Base-by-base conservation (phyloP, 2,329 filamentous ascomycete genomes). In the Colletotrichum shisoi region DNA sequence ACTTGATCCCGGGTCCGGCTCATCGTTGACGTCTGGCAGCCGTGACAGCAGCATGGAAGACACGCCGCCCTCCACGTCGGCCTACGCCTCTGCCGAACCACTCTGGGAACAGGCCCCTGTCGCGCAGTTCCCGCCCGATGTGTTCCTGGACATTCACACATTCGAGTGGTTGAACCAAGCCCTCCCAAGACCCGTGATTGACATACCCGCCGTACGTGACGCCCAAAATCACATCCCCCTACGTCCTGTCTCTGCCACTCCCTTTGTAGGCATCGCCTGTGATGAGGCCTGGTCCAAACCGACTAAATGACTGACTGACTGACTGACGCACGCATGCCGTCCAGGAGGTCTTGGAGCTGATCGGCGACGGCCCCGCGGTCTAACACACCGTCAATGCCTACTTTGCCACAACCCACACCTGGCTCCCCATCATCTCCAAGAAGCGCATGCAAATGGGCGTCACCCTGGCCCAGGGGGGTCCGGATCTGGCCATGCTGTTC, bases 381-480 rank as follows among this genome's bases (percentile, higher is more conserved):
- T 76, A 80, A 66, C 74, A 74, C 15, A 74, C 78, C 48, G 73
- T 80, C 13, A 73, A 73, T 15, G 72, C 77, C 37, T 85, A 82
- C 70, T 84, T 84, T 63, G 68, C 68, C 24, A 80, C 79, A 4
- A 71, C 82, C 17, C 82, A 85, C 67, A 74, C 74, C 34, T 84
- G 82, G 79, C 78, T 84, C 68, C 81, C 82, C 7, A 80, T 85
- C 54, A 71, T 84, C 37, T 82, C 80, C 17, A 79, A 78, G 69
- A 83, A 82, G 69, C 74, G 81, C 24, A 74, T 84, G 69, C 79
- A 79, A 51, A 74, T 82, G 34, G 73, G 76, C 9, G 79, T 80
- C 58, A 76, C 79, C 12, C 62, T 79, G 4, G 79, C 79, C 73
- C 80, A 83, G 66, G 78, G 76, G 49, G 81, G 81, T 17, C 76